Conservation (phyloP, 23 red algal genomes). For the Gracilaria domingensis region DNA sequence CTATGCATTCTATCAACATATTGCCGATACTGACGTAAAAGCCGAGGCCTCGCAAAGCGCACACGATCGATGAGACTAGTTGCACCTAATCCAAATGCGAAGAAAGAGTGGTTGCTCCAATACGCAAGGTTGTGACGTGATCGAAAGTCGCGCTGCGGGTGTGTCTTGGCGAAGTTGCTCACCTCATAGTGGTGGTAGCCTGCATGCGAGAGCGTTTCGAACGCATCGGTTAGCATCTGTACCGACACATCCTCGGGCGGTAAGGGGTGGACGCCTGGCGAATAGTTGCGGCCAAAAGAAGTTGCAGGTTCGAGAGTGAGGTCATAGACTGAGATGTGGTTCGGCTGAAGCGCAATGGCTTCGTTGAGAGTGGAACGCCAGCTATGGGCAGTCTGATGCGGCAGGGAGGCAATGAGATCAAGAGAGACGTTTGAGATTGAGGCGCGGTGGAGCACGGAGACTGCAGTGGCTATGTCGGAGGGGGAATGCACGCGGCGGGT, state of each 20-base stretch:
- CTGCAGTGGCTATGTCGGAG: slow-evolving; percentile 71
- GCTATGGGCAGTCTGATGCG: slow-evolving; percentile 45
- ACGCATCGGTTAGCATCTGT: slow-evolving; percentile 74
- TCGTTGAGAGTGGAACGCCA: slow-evolving; percentile 64
- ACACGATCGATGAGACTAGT: slow-evolving; percentile 83
- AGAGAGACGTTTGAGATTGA: slow-evolving; percentile 78
- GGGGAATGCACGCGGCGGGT: slow-evolving; percentile 81
- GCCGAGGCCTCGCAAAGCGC: slow-evolving; percentile 72
- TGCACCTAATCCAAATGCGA: slow-evolving; percentile 87
- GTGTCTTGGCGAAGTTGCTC: slow-evolving; percentile 70
- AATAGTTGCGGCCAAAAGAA: slow-evolving; percentile 63
- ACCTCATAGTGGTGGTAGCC: slow-evolving; percentile 94
- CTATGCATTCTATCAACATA: slow-evolving; percentile 51
- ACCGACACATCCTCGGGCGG: slow-evolving; percentile 80
- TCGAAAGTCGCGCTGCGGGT: slow-evolving; percentile 25
- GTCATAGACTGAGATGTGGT: slow-evolving; percentile 94
- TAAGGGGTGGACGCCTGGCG: slow-evolving; percentile 53
- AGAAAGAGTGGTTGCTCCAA: slow-evolving; percentile 89
- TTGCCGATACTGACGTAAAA: slow-evolving; percentile 46
- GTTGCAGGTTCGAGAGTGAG: slow-evolving; percentile 86
- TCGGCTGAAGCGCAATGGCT: slow-evolving; percentile 48
- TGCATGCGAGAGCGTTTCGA: slow-evolving; percentile 18
- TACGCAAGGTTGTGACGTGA: slow-evolving; percentile 91
- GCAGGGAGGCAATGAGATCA: slow-evolving; percentile 93
- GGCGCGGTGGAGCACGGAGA: slow-evolving; percentile 53